These are phyloP conservation scores for Leishmania mexicana DNA, from an alignment of 208 protist genomes.

Conservation along the genomic window DNA sequence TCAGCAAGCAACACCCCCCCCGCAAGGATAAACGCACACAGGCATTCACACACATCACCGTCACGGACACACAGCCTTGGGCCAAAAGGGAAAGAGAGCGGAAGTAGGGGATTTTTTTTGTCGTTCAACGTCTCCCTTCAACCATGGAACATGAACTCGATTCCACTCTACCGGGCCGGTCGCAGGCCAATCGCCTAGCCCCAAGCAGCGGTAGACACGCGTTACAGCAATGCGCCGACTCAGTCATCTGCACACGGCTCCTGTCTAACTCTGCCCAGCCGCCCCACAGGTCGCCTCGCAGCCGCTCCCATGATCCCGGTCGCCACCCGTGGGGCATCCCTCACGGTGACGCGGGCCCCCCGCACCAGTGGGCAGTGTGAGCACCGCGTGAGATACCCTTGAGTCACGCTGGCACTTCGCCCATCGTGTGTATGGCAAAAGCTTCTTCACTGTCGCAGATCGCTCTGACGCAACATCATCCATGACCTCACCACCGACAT, in stretches of 20 bases:
- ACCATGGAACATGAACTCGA: background rate
- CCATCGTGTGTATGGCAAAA: background rate
- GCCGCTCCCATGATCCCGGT: background rate
- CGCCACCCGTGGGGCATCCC: background rate
- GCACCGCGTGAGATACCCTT: background rate
- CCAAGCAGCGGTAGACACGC: background rate
- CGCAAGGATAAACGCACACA: background rate
- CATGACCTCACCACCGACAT: background rate
- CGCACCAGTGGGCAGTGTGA: background rate
- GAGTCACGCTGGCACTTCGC: too few species aligned
- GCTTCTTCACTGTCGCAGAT: background rate
- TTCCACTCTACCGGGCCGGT: background rate
- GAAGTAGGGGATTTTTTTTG: background rate
- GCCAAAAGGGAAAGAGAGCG: background rate
- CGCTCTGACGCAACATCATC: background rate
- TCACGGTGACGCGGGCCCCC: background rate
- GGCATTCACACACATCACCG: background rate
- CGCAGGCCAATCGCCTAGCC: background rate
- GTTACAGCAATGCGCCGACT: background rate
- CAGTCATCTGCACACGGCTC: background rate
- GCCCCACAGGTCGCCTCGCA: background rate
- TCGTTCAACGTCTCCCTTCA: background rate
- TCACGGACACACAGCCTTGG: background rate
- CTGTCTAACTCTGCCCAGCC: background rate
- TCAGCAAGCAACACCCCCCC: background rate